These are phyloP conservation scores for Amanita polypyramis DNA, from an alignment of 768 basidiomycete species.

Conservation along the genomic window DNA sequence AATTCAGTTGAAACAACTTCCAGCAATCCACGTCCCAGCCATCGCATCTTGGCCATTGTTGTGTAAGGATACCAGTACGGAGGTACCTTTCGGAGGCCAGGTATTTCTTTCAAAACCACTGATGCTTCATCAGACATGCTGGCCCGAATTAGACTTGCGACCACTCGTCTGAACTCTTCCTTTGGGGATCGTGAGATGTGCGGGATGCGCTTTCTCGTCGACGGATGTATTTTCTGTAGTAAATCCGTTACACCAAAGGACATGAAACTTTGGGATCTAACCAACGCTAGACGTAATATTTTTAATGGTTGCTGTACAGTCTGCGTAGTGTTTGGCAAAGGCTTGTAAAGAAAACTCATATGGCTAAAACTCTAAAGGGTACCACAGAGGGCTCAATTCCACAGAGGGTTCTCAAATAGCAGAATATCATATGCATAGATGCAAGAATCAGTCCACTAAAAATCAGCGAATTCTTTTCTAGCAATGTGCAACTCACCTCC, in stretches of 20 bases:
- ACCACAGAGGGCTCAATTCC: too few species aligned
- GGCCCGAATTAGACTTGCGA: conserved; percentile 39
- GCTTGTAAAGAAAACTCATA: too few species aligned
- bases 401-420: too few species aligned
- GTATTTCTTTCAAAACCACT: conserved; percentile 17
- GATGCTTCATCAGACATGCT: conserved; percentile 33
- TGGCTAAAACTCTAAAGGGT: too few species aligned
- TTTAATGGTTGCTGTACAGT: not conserved
- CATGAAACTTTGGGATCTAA: conserved; percentile 1
- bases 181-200: conserved; percentile 38
- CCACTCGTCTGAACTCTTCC: conserved; percentile 48
- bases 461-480: too few species aligned
- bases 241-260: conserved; percentile 1
- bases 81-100: conserved; percentile 65
- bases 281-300: not conserved
- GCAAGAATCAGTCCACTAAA: too few species aligned
- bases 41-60: conserved; percentile 87
- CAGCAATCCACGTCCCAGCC: conserved; percentile 79
- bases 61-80: conserved; percentile 93
- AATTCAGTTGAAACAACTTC: conserved; percentile 94
- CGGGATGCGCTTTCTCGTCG: conserved; percentile 26
- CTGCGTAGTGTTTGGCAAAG: not conserved
- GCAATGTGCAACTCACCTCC: too few species aligned
- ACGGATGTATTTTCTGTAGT: conserved; percentile 14
- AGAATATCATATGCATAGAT: too few species aligned